These are phyloP conservation scores for Metarhizium humberi DNA, from an alignment of 2,329 filamentous ascomycete species.

Conservation along the genomic window DNA sequence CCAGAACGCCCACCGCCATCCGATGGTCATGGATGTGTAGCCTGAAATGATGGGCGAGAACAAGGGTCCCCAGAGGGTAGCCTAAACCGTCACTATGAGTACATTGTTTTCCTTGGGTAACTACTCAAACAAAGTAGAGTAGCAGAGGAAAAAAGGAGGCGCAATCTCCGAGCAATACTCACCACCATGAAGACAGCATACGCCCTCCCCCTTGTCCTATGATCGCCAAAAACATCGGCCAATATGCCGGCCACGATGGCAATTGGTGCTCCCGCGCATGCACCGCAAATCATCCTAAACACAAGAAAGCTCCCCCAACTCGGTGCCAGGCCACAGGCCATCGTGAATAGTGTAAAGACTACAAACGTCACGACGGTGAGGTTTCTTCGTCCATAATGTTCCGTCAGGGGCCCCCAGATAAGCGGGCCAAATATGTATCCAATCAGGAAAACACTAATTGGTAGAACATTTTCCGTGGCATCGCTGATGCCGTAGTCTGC, in stretches of 20 bases:
- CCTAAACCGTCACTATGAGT: slow-evolving; percentile 20
- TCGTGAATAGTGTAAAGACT: slow-evolving; percentile 36
- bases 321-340: slow-evolving; percentile 43
- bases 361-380: slow-evolving; percentile 32
- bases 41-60: slow-evolving; percentile 57
- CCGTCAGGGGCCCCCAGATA: slow-evolving; percentile 55
- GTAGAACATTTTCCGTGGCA: slow-evolving; percentile 37
- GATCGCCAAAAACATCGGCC: slow-evolving; percentile 52
- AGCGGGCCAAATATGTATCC: slow-evolving; percentile 54
- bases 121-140: no score
- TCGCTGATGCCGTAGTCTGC: slow-evolving; percentile 46
- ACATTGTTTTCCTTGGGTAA: no score
- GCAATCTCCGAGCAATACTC: slow-evolving; percentile 1
- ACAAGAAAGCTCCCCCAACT: slow-evolving; percentile 43
- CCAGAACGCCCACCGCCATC: slow-evolving; percentile 66
- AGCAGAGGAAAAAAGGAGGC: no score
- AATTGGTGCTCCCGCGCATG: slow-evolving; percentile 45
- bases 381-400: slow-evolving; percentile 47
- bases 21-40: slow-evolving; percentile 46
- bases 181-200: slow-evolving; percentile 58
- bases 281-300: slow-evolving; percentile 40
- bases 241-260: slow-evolving; percentile 51
- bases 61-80: slow-evolving; percentile 56
- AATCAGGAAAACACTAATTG: slow-evolving; percentile 54
- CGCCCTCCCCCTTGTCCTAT: slow-evolving; percentile 41